Base-by-base conservation (phyloP, 805 yeast species). In the Scheffersomyces coipomensis region DNA sequence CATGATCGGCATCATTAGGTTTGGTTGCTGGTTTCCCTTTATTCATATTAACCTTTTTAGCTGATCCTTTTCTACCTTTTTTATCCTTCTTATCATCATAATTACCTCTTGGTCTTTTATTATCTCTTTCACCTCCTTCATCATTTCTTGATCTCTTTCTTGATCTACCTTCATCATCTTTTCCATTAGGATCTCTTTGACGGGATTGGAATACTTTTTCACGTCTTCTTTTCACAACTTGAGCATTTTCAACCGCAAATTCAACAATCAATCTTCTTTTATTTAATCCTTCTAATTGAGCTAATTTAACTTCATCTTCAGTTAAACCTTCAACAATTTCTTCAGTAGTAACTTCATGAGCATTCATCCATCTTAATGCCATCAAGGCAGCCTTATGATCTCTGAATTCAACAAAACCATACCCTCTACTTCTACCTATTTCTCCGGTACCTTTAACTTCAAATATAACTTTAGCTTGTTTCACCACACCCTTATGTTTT, bases 311-410 rank as follows among this genome's bases (percentile, higher is more conserved):
- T 53, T 85, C 90, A 34, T 85, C 88, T 3, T 81, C 88, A 23
- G 70, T 66, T 42, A 85, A 58, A n/a, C 91, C 90, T 47, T 76
- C 86, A 16, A 75, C 43, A 29, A 88, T 76, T 61, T 90, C 97
- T 8, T 74, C 79, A 24, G 62, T 62, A 0, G 87, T 67, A 5
- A 93, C 96, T 55, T 79, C 83, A 58, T 91, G 97, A 6, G 96
- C 96, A 61, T 93, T 93, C 60, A 93, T 74, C 96, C 97, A 93
- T 71, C 99, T 81, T 40, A 93, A 76, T 2, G 95, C 97, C 97
- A 89, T 90, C 49, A 93, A 74, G 1, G 99, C 98, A 46, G 83
- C 61, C 62, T 85, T 85, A 62, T 93, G 99, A 62, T 90, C 96
- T 64, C 89, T 81, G 62, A 75, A 89, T 65, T 93, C 98, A 33